Base-by-base conservation (phyloP, 2,329 filamentous ascomycete species). In the Dothiorella sarmentorum region DNA sequence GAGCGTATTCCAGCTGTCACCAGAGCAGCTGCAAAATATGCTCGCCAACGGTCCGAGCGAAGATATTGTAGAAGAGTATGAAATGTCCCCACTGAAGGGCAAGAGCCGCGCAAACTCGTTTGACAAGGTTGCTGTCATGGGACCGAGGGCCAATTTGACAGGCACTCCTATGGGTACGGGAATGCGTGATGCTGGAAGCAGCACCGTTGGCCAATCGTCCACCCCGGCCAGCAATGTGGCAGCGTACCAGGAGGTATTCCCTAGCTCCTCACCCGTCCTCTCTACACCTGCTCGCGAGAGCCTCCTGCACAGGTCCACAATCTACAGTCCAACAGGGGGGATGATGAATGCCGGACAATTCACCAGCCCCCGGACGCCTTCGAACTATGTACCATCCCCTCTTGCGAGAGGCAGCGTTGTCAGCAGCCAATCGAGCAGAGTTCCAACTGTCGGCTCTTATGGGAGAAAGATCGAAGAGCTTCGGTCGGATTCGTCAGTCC, bases 101-200 rank as follows among this genome's bases (percentile, higher is more conserved):
- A 20, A 13, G 2, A 29, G 24, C 27, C 68, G 70, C 2, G 67
- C 70, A 11, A 71, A 72, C 49, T 68, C 69, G 3, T 73, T 74
- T 53, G 64, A 71, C 24, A 73, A 74, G 61, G 52, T 73, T 10
- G 64, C 68, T 2, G 27, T 67, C 3, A 58, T 71, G 20, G 73
- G 72, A 2, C 67, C 68, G 1, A 71, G 68, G 52, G 69, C 63
- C 4, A 75, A 74, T 38, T 52, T 75, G 3, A 75, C 72, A 35
- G 71, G 70, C 4, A 73, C 70, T 3, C 70, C 70, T 22, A 64
- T 60, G 52, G 72, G 70, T 9, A 73, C 67, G 17, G 67, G 68
- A 4, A 71, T 71, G 65, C 65, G 68, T 7, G 67, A 73, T 47
- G 69, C 67, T 27, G 73, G 71, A 13, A 76, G 73, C 58, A 76